These are phyloP conservation scores for Metarhizium guizhouense DNA, from an alignment of 2,329 filamentous ascomycete genomes.

Conservation along the genomic window DNA sequence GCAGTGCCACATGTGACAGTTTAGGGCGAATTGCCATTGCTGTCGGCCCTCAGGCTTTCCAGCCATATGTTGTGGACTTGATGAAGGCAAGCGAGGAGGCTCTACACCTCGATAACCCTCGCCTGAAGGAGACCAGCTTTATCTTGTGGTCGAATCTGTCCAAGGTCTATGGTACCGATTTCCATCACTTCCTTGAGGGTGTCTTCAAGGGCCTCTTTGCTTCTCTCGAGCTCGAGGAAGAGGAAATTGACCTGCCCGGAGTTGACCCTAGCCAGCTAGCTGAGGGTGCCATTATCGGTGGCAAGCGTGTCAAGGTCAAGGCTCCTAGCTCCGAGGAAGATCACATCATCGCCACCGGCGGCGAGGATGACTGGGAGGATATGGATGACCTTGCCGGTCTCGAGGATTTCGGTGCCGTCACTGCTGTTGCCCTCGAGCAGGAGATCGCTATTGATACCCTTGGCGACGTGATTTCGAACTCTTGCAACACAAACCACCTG, in stretches of 20 bases:
- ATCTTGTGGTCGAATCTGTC: constrained; percentile 93
- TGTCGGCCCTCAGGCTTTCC: constrained; percentile 77
- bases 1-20: constrained; percentile 83
- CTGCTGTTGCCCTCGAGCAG: constrained; percentile 87
- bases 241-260: constrained; percentile 74
- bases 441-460: constrained; percentile 94
- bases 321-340: constrained; percentile 43
- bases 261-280: constrained; percentile 48
- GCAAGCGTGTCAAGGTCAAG: constrained; percentile 79
- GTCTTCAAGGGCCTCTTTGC: constrained; percentile 75
- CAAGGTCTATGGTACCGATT: constrained; percentile 83
- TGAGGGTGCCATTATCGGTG: constrained; percentile 66
- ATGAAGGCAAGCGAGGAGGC: constrained; percentile 92
- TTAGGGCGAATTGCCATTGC: constrained; percentile 88
- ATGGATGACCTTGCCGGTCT: constrained; percentile 75
- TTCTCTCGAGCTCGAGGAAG: constrained; percentile 79
- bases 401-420: constrained; percentile 77
- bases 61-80: constrained; percentile 81
- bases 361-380: constrained; percentile 45
- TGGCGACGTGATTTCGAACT: constrained; percentile 84
- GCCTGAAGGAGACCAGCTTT: constrained; percentile 92
- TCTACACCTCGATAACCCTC: constrained; percentile 76
- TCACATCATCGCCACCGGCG: constrained; percentile 45
- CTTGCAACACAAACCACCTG: constrained; percentile 62
- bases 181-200: constrained; percentile 67